Evolutionary conservation across 306 rosid species (phyloP).

Genomic region (Coriaria nepalensis): DNA sequence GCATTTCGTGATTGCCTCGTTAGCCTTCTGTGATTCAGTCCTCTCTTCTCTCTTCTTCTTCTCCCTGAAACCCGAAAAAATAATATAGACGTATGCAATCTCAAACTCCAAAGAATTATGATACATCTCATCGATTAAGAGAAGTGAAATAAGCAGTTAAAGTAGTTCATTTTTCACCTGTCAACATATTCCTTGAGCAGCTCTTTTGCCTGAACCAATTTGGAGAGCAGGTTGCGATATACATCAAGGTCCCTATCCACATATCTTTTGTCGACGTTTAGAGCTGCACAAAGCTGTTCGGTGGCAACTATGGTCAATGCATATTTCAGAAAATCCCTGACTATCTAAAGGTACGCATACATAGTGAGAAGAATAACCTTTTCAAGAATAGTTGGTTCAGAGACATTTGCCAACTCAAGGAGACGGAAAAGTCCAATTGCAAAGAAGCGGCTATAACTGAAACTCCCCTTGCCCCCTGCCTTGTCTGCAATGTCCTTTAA

Average conservation of each 20-base stretch:
- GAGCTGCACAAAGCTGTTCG: conserved; percentile 66
- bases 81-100: background rate
- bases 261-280: conserved; percentile 64
- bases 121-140: no score
- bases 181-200: conserved; percentile 81
- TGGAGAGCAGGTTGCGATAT: conserved; percentile 87
- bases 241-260: conserved; percentile 97
- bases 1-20: conserved; percentile 67
- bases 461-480: conserved; percentile 61
- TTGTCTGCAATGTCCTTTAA: conserved; percentile 83
- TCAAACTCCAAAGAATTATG: no score
- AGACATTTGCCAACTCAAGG: conserved; percentile 88
- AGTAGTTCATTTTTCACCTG: conserved; percentile 44
- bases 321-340: background rate
- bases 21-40: conserved; percentile 52
- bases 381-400: conserved; percentile 78
- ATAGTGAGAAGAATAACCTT: conserved; percentile 33
- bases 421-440: conserved; percentile 93
- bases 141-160: background rate
- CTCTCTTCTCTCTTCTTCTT: conserved; percentile 91
- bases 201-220: conserved; percentile 95
- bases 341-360: no score
- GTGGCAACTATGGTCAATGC: conserved; percentile 17
- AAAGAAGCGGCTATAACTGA: conserved; percentile 93
- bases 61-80: conserved; percentile 56